These are phyloP conservation scores for Globisporangium perplexum DNA, from an alignment of 352 stramenopile species.

Conservation along the genomic window DNA sequence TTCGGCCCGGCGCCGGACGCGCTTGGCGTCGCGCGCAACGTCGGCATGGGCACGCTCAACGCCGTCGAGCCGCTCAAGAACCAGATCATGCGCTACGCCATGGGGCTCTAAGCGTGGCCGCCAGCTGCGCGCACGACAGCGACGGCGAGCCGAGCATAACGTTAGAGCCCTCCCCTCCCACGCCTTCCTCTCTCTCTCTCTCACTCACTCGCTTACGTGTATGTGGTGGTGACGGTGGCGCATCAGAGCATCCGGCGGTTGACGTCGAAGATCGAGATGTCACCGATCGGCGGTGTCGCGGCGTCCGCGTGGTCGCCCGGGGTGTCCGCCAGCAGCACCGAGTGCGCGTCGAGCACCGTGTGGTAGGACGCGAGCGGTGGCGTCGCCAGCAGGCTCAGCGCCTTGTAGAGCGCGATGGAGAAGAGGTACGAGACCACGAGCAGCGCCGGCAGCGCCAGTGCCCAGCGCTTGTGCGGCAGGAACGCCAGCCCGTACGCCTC, in stretches of 20 bases:
- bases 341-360: slow-evolving; percentile 72
- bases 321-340: slow-evolving; percentile 40
- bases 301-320: slow-evolving; percentile 38
- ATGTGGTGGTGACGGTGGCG: background rate
- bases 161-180: slow-evolving; percentile 5
- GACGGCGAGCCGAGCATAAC: slow-evolving; percentile 1
- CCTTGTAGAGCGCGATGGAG: slow-evolving; percentile 79
- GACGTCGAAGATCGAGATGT: slow-evolving; percentile 72
- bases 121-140: too few species aligned
- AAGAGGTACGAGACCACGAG: slow-evolving; percentile 82
- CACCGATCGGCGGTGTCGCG: slow-evolving; percentile 66
- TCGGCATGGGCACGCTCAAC: slow-evolving; percentile 85
- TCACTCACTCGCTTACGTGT: background rate
- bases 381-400: slow-evolving; percentile 74
- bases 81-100: slow-evolving; percentile 87
- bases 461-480: slow-evolving; percentile 89
- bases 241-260: slow-evolving; percentile 36
- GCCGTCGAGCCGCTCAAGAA: slow-evolving; percentile 85
- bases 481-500: slow-evolving; percentile 82
- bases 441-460: slow-evolving; percentile 78
- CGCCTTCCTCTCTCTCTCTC: background rate
- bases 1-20: slow-evolving; percentile 72
- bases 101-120: slow-evolving; percentile 79
- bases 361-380: slow-evolving; percentile 68
- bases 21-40: slow-evolving; percentile 69